Evolutionary conservation across 257 asterid species (phyloP), one percentile per base, ranked within the genome.

Genomic region (Anisodus acutangulus): DNA sequence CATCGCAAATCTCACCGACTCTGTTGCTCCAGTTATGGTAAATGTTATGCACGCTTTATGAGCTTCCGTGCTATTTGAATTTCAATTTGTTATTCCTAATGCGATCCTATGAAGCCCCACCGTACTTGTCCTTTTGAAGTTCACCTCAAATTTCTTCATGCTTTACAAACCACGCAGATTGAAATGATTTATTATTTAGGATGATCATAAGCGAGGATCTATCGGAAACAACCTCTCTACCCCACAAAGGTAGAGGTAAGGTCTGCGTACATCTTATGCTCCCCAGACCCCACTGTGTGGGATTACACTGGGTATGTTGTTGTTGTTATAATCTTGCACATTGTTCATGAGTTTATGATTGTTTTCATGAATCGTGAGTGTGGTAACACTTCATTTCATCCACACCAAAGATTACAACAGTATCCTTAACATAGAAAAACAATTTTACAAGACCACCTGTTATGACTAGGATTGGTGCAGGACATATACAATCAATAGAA

Each of bases 21-120:
- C 94, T 78, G 81, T 17, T 15, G 85, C 83, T 86, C 79, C 86
- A 59, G 79, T 83, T 80, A 90, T 90, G 97, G 97, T 93, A 90
- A 81, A 64, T 84, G 11, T 62, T 57, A 22, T 78, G 53, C 72
- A 51, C 55, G 41, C 72, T 37, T 76, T 64, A 47, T 59, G 79
- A 57, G 37, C 22, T 63, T 35, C 7, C 57, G 11, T 43, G 60
- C 76, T 31, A 57, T 6, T 66, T 17, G 63, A 59, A 11, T 85
- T 85, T 60, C 83, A 4, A 16, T 69, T 41, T 11, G 57, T 45
- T 69, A 63, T 83, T 67, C 45, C 87, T 47, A 37, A 84, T 12
- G 53, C 37, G 2, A 49, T 84, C 64, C 15, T 53, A 53, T 47
- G 57, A 51, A 82, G 54, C 26, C 26, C 26, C 26, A 22, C 26